Conservation (phyloP, 129 eudicot species). For the Glebionis coronaria region DNA sequence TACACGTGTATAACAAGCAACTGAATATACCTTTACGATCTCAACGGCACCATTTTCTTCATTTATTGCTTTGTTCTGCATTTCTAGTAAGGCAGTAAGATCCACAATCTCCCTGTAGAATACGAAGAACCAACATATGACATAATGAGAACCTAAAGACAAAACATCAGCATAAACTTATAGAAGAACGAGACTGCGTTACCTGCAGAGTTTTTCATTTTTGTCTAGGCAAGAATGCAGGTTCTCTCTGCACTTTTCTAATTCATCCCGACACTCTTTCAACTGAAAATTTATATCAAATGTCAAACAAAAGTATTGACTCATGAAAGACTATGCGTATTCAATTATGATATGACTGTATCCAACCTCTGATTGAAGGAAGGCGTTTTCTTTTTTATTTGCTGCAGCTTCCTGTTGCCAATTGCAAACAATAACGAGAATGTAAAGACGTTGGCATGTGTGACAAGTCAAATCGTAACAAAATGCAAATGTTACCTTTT, state of each 20-base stretch:
- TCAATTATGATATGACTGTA: slow-evolving; percentile 12
- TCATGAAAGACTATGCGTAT: not conserved
- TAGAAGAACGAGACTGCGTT: not conserved
- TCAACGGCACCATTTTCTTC: slow-evolving; percentile 35
- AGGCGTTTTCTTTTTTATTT: slow-evolving; percentile 30
- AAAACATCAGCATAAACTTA: not conserved
- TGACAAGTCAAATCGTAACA: slow-evolving; percentile 8
- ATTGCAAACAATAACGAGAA: slow-evolving; percentile 14
- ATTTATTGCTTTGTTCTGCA: slow-evolving; percentile 15
- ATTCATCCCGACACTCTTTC: slow-evolving; percentile 40
- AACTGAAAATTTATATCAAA: slow-evolving; percentile 39
- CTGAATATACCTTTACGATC: slow-evolving; percentile 44
- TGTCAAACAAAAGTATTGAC: not conserved
- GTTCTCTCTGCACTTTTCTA: slow-evolving; percentile 50
- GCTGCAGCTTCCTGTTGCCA: slow-evolving; percentile 44
- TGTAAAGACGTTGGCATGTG: not conserved
- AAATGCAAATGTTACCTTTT: slow-evolving; percentile 30
- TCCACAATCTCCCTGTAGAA: slow-evolving; percentile 62
- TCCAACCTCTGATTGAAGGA: slow-evolving; percentile 54
- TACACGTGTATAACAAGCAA: slow-evolving; percentile 1
- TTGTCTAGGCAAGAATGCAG: slow-evolving; percentile 59
- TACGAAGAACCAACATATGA: not conserved
- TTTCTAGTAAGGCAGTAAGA: slow-evolving; percentile 43
- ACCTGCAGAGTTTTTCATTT: slow-evolving; percentile 65
- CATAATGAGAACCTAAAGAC: not conserved